These are phyloP conservation scores for Salmacisia buchloeana DNA, from an alignment of 1,284 basidiomycete genomes.

Conservation along the genomic window DNA sequence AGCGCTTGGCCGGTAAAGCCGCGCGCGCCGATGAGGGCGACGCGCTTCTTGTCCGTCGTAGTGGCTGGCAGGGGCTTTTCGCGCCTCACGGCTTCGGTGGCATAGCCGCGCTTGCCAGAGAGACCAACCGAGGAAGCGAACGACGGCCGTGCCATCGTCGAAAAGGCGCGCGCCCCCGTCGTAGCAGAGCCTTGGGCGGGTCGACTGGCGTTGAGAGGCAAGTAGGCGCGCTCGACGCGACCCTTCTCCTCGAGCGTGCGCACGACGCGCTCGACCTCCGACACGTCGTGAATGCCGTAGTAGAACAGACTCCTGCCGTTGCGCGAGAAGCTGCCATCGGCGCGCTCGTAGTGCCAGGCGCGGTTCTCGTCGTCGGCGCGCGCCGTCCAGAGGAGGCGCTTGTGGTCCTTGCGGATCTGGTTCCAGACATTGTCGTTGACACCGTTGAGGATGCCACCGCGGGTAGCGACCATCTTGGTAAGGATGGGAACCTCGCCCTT, in stretches of 20 bases:
- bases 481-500: conserved; percentile 82
- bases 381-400: conserved; percentile 91
- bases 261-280: conserved; percentile 69
- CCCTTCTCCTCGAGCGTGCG: conserved; percentile 81
- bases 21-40: conserved; percentile 92
- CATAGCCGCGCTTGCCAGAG: conserved; percentile 33
- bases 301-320: conserved; percentile 89
- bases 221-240: conserved; percentile 77
- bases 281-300: conserved; percentile 89
- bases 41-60: conserved; percentile 68
- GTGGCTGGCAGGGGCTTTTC: conserved; percentile 53
- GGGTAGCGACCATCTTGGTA: conserved; percentile 82
- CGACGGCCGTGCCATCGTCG: conserved; percentile 55
- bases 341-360: conserved; percentile 96
- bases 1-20: conserved; percentile 93
- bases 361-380: conserved; percentile 91
- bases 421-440: conserved; percentile 97
- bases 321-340: conserved; percentile 93
- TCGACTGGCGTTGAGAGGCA: conserved; percentile 80
- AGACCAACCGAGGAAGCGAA: conserved; percentile 7
- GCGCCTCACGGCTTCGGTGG: conserved; percentile 54
- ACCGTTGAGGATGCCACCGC: conserved; percentile 83
- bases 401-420: conserved; percentile 89
- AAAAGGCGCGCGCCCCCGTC: conserved; percentile 51
- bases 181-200: conserved; percentile 52